Percentiles rank a stretch among this genome's conserved stretches.
phyloP scores from a whole-genome alignment of 1,139 yeast species.

The Suhomyces atakaporum region DNA sequence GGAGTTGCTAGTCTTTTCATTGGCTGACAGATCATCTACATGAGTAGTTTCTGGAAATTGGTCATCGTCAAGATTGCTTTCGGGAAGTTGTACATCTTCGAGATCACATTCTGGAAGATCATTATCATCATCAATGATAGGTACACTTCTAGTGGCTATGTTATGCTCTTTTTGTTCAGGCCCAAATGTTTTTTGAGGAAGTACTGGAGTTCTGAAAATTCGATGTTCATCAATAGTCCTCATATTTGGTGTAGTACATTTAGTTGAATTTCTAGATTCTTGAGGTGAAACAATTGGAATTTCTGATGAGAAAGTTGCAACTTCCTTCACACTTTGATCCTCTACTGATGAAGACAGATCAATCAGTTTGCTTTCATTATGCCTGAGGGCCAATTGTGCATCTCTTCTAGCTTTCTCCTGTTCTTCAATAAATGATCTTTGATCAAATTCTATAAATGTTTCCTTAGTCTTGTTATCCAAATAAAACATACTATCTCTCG shows the following conservation, averaged over 20 bases:
- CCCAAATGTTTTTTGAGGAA: constrained; percentile 4
- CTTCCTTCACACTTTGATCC: constrained; percentile 6
- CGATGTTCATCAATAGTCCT: constrained; percentile 5
- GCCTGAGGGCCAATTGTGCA: constrained; percentile 7
- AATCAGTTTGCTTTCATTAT: constrained; percentile 9
- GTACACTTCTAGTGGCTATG: background rate
- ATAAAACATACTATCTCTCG: constrained; percentile 18
- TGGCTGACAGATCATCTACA: constrained; percentile 6
- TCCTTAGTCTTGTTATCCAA: constrained; percentile 19
- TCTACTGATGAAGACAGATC: constrained; percentile 6
- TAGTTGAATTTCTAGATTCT: constrained; percentile 2
- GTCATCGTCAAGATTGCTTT: constrained; percentile 4
- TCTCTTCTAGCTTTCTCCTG: constrained; percentile 9
- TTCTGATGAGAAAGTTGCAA: constrained; percentile 8
- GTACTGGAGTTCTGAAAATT: constrained; percentile 9
- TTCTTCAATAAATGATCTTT: constrained; percentile 12
- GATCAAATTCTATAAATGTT: constrained; percentile 17
- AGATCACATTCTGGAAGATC: constrained; percentile 20
- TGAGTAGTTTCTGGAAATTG: background rate
- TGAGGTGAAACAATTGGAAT: constrained; percentile 1
- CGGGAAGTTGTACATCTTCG: constrained; percentile 15
- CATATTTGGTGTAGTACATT: constrained; percentile 1
- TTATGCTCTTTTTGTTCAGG: background rate
- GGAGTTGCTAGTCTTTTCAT: constrained; percentile 12
- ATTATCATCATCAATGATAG: constrained; percentile 8